A percentile compares a stretch with the other conserved stretches of the same genome.
Evolutionary conservation across 2,329 filamentous ascomycete genomes (phyloP).

Genomic region (Xylariaceae sp.): DNA sequence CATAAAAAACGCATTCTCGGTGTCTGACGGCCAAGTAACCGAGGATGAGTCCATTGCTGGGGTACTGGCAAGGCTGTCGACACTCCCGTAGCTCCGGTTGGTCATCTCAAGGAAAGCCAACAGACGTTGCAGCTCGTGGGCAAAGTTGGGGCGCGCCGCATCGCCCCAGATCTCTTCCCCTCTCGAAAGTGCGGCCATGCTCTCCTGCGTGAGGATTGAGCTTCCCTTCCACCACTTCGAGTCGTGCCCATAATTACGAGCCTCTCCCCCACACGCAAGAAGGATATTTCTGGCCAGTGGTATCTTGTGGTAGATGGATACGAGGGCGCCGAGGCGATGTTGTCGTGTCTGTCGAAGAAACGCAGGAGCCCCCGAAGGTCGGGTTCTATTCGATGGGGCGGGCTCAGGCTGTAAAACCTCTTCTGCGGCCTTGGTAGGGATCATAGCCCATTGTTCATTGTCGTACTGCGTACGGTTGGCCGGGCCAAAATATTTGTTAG

Average conservation of each 20-base stretch:
- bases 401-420: slow-evolving; percentile 29
- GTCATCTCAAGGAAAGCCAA: slow-evolving; percentile 57
- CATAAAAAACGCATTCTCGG: slow-evolving; percentile 35
- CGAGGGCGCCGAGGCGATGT: slow-evolving; percentile 43
- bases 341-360: slow-evolving; percentile 36
- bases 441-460: slow-evolving; percentile 50
- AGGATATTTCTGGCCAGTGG: slow-evolving; percentile 50
- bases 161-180: slow-evolving; percentile 25
- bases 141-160: slow-evolving; percentile 30
- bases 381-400: slow-evolving; percentile 36
- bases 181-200: slow-evolving; percentile 25
- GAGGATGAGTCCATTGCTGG: slow-evolving; percentile 25
- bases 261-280: slow-evolving; percentile 33
- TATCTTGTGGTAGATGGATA: slow-evolving; percentile 55
- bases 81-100: slow-evolving; percentile 51
- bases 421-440: slow-evolving; percentile 29
- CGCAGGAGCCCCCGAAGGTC: slow-evolving; percentile 37
- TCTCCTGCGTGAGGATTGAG: slow-evolving; percentile 35
- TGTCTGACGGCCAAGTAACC: slow-evolving; percentile 31
- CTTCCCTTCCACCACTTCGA: slow-evolving; percentile 56
- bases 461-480: slow-evolving; percentile 51
- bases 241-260: slow-evolving; percentile 45
- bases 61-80: slow-evolving; percentile 36
- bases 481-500: slow-evolving; percentile 47
- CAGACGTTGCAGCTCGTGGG: slow-evolving; percentile 52